Conservation (phyloP, 805 yeast species). For the Saccharomycopsis schoenii region DNA sequence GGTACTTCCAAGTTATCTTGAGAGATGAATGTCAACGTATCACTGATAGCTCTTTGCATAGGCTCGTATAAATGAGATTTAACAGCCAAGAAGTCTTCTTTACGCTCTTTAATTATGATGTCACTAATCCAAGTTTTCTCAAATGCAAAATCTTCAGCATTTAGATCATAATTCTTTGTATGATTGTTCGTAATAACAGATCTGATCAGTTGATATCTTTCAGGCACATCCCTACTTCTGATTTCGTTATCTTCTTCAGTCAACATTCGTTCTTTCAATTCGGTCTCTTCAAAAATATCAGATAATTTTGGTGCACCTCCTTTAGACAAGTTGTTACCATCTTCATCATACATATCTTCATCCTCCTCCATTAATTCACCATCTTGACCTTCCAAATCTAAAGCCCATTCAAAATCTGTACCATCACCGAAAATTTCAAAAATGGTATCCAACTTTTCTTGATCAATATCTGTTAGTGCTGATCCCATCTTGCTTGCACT, state of each 20-base stretch:
- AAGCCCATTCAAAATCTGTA: conserved; percentile 95
- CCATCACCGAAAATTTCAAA: conserved; percentile 97
- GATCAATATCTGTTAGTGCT: conserved; percentile 44
- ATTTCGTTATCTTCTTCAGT: conserved; percentile 88
- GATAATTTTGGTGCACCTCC: conserved; percentile 36
- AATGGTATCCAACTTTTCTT: conserved; percentile 86
- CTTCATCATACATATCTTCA: conserved; percentile 32
- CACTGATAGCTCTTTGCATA: conserved; percentile 60
- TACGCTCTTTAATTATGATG: conserved; percentile 44
- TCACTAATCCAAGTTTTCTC: conserved; percentile 81
- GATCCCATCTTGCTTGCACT: neutral
- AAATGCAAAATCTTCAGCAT: conserved; percentile 53
- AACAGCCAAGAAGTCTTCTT: conserved; percentile 31
- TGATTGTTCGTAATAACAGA: conserved; percentile 29
- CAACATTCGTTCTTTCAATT: conserved; percentile 79
- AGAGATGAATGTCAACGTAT: conserved; percentile 60
- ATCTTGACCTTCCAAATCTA: conserved; percentile 75
- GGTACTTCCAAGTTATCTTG: conserved; percentile 86
- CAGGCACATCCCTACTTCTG: conserved; percentile 83
- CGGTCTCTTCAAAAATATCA: conserved; percentile 92
- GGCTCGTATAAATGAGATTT: conserved; percentile 30
- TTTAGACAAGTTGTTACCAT: conserved; percentile 20
- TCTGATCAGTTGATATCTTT: conserved; percentile 77
- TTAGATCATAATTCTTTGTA: conserved; percentile 43
- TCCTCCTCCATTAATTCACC: conserved; percentile 30